Conservation (phyloP, 148 eudicot species). For the Beta vulgaris region DNA sequence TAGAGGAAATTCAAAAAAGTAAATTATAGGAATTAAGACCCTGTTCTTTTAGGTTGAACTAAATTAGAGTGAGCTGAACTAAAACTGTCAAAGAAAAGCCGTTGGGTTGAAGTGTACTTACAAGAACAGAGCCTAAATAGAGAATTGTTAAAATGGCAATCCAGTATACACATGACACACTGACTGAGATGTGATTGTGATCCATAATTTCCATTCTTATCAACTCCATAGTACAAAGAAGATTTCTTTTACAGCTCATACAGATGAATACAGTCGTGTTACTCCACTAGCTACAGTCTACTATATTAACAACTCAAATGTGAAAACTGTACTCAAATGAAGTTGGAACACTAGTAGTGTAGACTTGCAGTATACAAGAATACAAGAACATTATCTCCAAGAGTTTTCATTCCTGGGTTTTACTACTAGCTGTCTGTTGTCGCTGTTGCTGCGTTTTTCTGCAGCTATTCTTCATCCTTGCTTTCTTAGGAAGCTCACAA, state of each 20-base stretch:
- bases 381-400: background rate
- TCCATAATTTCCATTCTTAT: conserved; percentile 1
- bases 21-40: too few relatives aligned
- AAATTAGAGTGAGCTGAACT: too few relatives aligned
- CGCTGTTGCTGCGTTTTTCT: background rate
- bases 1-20: too few relatives aligned
- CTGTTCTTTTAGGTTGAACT: too few relatives aligned
- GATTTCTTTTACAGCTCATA: background rate
- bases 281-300: background rate
- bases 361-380: too few relatives aligned
- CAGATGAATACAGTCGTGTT: background rate
- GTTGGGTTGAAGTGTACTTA: too few relatives aligned
- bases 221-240: background rate
- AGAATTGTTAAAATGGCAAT: too few relatives aligned
- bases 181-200: too few relatives aligned
- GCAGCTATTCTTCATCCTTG: background rate
- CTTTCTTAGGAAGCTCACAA: background rate
- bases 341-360: background rate
- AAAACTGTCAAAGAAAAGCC: too few relatives aligned
- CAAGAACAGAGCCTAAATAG: too few relatives aligned
- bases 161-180: background rate
- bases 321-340: background rate
- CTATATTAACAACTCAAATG: conserved; percentile 16
- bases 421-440: background rate
- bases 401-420: background rate